Base-by-base conservation (phyloP, 1,284 basidiomycete genomes). In the Peniophora sp. region DNA sequence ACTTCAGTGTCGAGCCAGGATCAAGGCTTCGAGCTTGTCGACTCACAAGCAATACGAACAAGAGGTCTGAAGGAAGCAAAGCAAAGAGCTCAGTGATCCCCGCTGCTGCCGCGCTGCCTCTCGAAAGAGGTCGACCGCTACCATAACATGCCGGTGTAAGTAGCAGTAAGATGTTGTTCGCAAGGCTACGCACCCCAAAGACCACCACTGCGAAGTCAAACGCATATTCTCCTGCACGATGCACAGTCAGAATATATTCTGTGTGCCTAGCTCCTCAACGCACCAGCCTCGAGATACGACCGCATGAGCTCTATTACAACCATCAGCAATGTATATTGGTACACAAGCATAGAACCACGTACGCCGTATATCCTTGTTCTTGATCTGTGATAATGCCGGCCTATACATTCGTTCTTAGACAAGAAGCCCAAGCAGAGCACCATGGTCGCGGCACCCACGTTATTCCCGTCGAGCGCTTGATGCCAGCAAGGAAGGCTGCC, bases 281-380 rank as follows among this genome's bases (percentile, higher is more conserved):
- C 59, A 88, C 88, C 89, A 34, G 83, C 66, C 68, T 92, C 89
- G 34, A 92, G 77, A 69, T 90, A 92, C 16, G 83, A 77, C 47
- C 77, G 74, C 24, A 91, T 61, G 17, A 89, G 53, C 56, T 89
- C 88, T 91, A 61, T 5, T 44, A 50, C 32, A 17, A 47, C 45
- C 52, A 47, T 43, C 12, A 56, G 53, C 59, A 34, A 41, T 32
- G 39, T 45, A 16, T 34, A 32, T 43, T 16, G 47, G 32, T 9
- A 23, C 23, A 23, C 24, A 24, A 51, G 45, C 17, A 11, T 44
- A 49, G 35, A 35, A 23, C 19, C 34, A 78, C 88, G 68, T 64
- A 91, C 89, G 83, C 39, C 89, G 80, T 32, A 90, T 63, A 58
- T 92, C 89, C 63, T 92, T 92, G 73, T 91, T 90, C 9, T 85